Conservation (phyloP, 228 moss, liverwort and hornwort genomes). For the Sphagnum magellanicum region DNA sequence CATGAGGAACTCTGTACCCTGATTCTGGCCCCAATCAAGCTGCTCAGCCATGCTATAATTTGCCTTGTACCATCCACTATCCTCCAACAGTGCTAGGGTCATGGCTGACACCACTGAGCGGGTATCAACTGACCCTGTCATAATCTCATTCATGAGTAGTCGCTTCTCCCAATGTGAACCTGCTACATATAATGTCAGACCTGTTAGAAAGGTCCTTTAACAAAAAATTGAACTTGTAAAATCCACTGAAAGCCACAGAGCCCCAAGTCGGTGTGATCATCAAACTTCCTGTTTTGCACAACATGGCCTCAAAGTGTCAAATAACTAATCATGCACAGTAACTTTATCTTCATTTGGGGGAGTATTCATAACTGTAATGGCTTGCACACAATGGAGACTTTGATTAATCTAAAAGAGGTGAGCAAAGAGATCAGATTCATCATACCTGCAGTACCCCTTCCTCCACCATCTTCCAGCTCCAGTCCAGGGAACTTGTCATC, state of each 20-base stretch:
- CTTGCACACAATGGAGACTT: too few species aligned
- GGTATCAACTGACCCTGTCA: slow-evolving; percentile 90
- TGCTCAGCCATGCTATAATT: slow-evolving; percentile 82
- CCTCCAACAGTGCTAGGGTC: slow-evolving; percentile 77
- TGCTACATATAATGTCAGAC: slow-evolving; percentile 5
- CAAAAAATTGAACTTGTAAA: too few species aligned
- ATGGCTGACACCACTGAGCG: slow-evolving; percentile 80
- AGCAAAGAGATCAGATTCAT: too few species aligned
- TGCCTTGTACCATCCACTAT: slow-evolving; percentile 80
- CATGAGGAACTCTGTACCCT: slow-evolving; percentile 62
- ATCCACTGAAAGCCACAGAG: too few species aligned
- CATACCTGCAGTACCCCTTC: slow-evolving; percentile 74
- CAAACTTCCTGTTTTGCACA: too few species aligned
- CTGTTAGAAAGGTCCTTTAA: not conserved
- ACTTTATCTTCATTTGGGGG: too few species aligned
- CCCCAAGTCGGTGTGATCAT: too few species aligned
- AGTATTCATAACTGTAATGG: too few species aligned
- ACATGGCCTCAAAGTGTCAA: too few species aligned
- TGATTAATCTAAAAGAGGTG: too few species aligned
- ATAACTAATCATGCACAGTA: too few species aligned
- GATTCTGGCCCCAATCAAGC: slow-evolving; percentile 74
- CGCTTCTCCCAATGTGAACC: slow-evolving; percentile 88
- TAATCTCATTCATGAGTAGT: slow-evolving; percentile 82
- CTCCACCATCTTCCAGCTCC: slow-evolving; percentile 83
- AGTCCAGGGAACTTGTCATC: slow-evolving; percentile 48